Percentiles rank a stretch among this genome's conserved stretches.
Evolutionary conservation across 306 rosid genomes (phyloP).

Genomic region (Prosopis cineraria): DNA sequence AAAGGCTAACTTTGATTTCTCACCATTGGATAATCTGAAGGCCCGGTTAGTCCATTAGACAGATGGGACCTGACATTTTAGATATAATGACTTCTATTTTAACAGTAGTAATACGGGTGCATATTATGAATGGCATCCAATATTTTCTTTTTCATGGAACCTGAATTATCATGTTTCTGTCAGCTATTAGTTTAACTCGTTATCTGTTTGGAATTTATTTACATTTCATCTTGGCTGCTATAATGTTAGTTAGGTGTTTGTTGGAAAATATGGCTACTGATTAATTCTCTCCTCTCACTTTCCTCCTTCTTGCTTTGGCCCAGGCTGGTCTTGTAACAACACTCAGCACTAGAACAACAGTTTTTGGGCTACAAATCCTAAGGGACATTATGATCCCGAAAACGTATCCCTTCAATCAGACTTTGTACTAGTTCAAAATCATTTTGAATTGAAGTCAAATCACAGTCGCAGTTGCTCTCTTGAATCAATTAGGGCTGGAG

Average conservation of each 20-base stretch:
- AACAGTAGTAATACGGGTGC: background rate
- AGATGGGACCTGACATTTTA: background rate
- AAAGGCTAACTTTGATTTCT: background rate
- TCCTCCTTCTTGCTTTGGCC: conserved; percentile 35
- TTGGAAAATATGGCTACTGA: conserved; percentile 38
- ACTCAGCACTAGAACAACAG: conserved; percentile 87
- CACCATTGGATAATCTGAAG: background rate
- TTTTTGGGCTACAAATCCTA: conserved; percentile 98
- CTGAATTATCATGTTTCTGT: background rate
- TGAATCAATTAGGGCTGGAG: background rate
- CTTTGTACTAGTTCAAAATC: conserved; percentile 30
- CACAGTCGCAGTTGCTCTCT: conserved; percentile 10
- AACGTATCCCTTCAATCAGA: conserved; percentile 63
- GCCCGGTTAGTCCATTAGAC: background rate
- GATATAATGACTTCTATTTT: background rate
- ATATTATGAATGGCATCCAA: background rate
- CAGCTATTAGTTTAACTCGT: background rate
- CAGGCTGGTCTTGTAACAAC: conserved; percentile 99
- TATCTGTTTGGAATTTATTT: background rate
- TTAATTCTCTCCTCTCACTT: conserved; percentile 7
- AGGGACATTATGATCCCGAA: conserved; percentile 97
- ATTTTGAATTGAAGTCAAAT: conserved; percentile 20
- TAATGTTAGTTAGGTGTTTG: background rate
- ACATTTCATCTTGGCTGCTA: background rate
- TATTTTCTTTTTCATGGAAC: background rate